Base-by-base conservation (phyloP, 2,329 filamentous ascomycete species). In the Sphaerulina musiva region DNA sequence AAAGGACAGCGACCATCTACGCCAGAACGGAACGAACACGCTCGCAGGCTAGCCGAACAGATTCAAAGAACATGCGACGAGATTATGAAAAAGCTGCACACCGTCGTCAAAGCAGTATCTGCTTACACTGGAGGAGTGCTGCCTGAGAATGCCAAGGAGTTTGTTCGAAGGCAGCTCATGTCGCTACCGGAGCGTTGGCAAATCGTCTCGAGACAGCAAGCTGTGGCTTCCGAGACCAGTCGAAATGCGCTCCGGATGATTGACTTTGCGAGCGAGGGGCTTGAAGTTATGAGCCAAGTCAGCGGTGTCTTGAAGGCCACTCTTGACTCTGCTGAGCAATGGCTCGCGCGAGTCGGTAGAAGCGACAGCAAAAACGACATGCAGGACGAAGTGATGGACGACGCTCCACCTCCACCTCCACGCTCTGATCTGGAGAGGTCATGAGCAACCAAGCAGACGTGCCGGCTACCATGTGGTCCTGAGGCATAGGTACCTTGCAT, bases 251-350 rank as follows among this genome's bases (percentile, higher is more conserved):
- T 90, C 62, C 80, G 86, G 40, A 90, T 95, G 53, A 74, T 97
- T 10, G 83, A 93, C 1, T 82, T 97, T 48, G 92, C 92, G 6
- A 87, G 86, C 65, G 92, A 97, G 69, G 89, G 91, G 0, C 76
- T 97, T 11, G 90, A 96, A 63, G 95, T 97, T 86, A 90, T 97
- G 79, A 81, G 83, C 1, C 90, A 96, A 69, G 89, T 98, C 47
- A 93, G 85, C 40, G 83, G 85, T 4, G 88, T 96, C 1, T 80
- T 97, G 7, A 88, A 95, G 62, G 87, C 89, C 50, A 97, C 93
- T 0, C 86, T 97, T 50, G 81, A 87, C 52, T 93, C 87, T 64
- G 93, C 93, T 0, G 92, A 97, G 71, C 83, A 85, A 63, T 97
- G 93, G 93, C 88, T 92, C 60, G 86, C 91, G 23, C 55, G 60